Conservation (phyloP, 2,329 filamentous ascomycete genomes). For the Talaromyces sp. region DNA sequence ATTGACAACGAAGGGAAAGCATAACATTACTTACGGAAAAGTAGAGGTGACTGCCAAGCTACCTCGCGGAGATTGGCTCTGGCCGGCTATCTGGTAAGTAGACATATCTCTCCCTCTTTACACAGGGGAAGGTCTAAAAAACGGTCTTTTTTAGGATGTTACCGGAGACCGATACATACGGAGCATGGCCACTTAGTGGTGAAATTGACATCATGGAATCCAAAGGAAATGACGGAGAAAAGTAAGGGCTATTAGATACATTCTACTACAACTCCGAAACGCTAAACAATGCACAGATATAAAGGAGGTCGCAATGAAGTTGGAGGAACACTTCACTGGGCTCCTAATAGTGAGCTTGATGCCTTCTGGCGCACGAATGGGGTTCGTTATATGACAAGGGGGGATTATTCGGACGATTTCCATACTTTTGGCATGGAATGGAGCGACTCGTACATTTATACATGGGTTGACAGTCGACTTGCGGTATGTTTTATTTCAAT, state of each 20-base stretch:
- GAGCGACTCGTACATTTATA: conserved; percentile 10
- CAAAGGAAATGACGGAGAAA: conserved; percentile 9
- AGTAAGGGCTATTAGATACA: not conserved
- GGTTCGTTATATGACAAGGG: conserved; percentile 7
- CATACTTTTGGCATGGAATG: conserved; percentile 13
- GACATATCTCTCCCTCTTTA: not conserved
- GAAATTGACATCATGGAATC: conserved; percentile 12
- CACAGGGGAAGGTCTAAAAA: not conserved
- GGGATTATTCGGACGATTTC: conserved; percentile 9
- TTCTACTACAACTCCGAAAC: not conserved
- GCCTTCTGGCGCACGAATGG: conserved; percentile 9
- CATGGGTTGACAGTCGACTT: conserved; percentile 11
- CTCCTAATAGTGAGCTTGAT: conserved; percentile 3
- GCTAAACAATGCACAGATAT: not conserved
- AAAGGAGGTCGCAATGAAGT: conserved; percentile 9
- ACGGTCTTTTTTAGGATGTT: conserved; percentile 4
- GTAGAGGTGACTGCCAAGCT: conserved; percentile 9
- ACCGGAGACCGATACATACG: conserved; percentile 5
- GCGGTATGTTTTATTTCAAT: conserved; percentile 1
- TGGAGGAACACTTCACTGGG: conserved; percentile 10
- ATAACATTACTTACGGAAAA: conserved; percentile 12
- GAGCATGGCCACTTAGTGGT: conserved; percentile 9
- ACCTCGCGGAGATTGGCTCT: conserved; percentile 10
- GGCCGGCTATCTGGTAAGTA: conserved; percentile 11
- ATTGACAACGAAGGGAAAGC: conserved; percentile 9